Percentiles rank a stretch among this genome's conserved stretches.
These are phyloP conservation scores for Lathyrus aphaca DNA, from an alignment of 306 rosid species.

Conservation along the genomic window DNA sequence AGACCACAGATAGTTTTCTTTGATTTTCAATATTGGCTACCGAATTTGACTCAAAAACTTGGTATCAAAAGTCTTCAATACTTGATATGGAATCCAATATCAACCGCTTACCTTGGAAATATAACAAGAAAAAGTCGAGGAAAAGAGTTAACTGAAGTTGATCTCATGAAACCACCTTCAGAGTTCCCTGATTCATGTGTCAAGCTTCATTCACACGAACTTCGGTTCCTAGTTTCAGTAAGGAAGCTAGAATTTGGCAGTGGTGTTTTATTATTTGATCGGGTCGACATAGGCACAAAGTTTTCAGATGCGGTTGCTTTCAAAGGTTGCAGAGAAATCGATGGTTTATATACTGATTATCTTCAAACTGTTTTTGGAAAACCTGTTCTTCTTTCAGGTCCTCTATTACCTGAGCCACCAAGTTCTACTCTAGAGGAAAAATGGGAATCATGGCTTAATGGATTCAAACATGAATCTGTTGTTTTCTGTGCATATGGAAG, in stretches of 20 bases:
- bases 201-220: conserved; percentile 34
- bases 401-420: conserved; percentile 31
- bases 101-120: too few relatives aligned
- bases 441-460: conserved; percentile 39
- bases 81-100: not conserved
- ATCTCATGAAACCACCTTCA: conserved; percentile 41
- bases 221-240: conserved; percentile 13
- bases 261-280: conserved; percentile 32
- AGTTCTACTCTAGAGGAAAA: conserved; percentile 28
- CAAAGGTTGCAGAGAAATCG: conserved; percentile 45
- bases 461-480: conserved; percentile 30
- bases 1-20: conserved; percentile 43
- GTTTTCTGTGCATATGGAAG: conserved; percentile 38
- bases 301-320: conserved; percentile 35
- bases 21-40: conserved; percentile 42
- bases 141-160: conserved; percentile 21
- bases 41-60: conserved; percentile 10
- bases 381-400: conserved; percentile 43
- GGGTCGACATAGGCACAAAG: not conserved
- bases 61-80: conserved; percentile 39
- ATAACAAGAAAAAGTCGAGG: too few relatives aligned
- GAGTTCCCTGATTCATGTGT: conserved; percentile 39
- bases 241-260: conserved; percentile 31
- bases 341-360: conserved; percentile 40
- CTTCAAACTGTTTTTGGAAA: conserved; percentile 23